These are phyloP conservation scores for Vigna radiata DNA, from an alignment of 306 rosid species.

Conservation along the genomic window DNA sequence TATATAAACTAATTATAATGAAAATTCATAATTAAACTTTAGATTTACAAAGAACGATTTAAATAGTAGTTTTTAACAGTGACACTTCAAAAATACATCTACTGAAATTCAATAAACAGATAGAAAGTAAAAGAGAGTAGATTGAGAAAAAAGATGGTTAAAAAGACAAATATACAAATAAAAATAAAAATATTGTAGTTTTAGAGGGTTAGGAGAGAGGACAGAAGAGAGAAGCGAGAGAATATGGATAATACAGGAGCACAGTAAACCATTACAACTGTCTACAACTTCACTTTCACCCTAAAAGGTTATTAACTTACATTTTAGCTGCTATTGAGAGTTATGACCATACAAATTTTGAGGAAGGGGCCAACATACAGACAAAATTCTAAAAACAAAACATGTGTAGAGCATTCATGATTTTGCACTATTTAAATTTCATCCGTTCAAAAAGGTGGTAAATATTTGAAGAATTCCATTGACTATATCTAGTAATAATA, in stretches of 20 bases:
- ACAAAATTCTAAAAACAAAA: conserved; percentile 1
- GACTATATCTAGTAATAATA: background rate
- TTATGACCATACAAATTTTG: background rate
- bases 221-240: background rate
- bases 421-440: conserved; percentile 18
- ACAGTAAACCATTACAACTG: background rate
- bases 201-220: background rate
- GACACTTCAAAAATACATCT: background rate
- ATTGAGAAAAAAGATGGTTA: background rate
- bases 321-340: conserved; percentile 21
- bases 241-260: background rate
- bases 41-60: background rate
- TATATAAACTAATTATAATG: background rate
- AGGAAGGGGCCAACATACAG: conserved; percentile 1
- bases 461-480: conserved; percentile 1
- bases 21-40: background rate
- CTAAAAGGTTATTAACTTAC: conserved; percentile 20
- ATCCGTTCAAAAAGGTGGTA: background rate
- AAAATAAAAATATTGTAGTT: background rate
- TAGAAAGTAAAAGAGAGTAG: background rate
- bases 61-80: background rate
- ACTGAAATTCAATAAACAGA: background rate
- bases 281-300: background rate
- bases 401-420: background rate
- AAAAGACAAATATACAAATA: background rate